Percentiles rank a stretch among this genome's conserved stretches.
Conservation (phyloP, 257 asterid genomes). For the Linderniella brevidens region DNA sequence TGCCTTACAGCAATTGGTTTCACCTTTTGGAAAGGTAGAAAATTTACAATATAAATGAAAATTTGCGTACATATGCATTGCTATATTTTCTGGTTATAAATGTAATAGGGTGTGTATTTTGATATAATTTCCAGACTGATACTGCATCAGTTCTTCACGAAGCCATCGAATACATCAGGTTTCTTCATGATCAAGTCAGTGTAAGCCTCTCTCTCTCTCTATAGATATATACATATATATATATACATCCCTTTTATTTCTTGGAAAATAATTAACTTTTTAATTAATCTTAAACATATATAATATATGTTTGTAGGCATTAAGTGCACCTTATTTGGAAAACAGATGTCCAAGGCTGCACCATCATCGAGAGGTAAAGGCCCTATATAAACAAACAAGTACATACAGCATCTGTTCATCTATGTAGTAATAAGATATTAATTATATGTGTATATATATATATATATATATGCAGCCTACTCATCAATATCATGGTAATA, state of each 20-base stretch:
- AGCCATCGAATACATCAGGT: constrained; percentile 78
- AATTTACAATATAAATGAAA: neutral
- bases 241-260: neutral
- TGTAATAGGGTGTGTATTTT: no score
- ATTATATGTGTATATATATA: neutral
- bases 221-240: neutral
- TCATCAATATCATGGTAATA: constrained; percentile 9
- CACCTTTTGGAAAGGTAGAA: constrained; percentile 92
- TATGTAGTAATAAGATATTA: neutral
- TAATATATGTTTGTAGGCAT: constrained; percentile 25
- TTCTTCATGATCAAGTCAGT: constrained; percentile 83
- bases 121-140: constrained; percentile 45
- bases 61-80: no score
- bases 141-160: constrained; percentile 96
- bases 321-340: constrained; percentile 58
- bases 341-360: constrained; percentile 26
- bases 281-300: neutral
- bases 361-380: constrained; percentile 38
- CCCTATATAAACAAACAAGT: neutral
- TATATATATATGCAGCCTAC: constrained; percentile 16
- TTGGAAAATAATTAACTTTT: neutral
- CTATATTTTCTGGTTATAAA: no score
- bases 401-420: neutral
- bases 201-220: constrained; percentile 19
- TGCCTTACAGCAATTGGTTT: constrained; percentile 91